Evolutionary conservation across 495 filamentous ascomycete species (phyloP).

Genomic region (Neurospora sp.): DNA sequence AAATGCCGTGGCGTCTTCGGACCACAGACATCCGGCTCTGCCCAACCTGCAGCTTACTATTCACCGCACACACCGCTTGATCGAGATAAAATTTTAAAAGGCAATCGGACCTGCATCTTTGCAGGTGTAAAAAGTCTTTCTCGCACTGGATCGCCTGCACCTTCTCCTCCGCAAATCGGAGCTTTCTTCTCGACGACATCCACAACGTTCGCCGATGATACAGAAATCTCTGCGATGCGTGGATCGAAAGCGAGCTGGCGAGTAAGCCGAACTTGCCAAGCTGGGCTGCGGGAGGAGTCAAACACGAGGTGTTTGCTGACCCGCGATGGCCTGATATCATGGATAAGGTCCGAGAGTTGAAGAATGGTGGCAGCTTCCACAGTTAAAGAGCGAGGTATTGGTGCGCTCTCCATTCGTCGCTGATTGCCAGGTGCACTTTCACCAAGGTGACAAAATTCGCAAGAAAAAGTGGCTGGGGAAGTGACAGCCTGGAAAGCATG

Average conservation of each 20-base stretch:
- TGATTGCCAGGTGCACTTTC: background rate
- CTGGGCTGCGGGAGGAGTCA: background rate
- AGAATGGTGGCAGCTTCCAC: background rate
- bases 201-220: background rate
- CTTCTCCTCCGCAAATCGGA: background rate
- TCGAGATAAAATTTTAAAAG: background rate
- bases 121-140: background rate
- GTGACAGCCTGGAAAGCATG: background rate
- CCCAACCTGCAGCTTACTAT: background rate
- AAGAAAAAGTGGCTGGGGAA: background rate
- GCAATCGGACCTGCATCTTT: background rate
- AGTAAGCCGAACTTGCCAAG: background rate
- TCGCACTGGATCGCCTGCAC: background rate
- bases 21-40: background rate
- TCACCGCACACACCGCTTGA: background rate
- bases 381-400: background rate
- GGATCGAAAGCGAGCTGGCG: background rate
- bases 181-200: background rate
- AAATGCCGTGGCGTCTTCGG: background rate
- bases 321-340: background rate
- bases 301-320: background rate
- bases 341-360: background rate
- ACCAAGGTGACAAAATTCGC: background rate
- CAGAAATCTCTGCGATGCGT: background rate
- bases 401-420: background rate